A percentile compares a stretch with the other conserved stretches of the same genome.
phyloP scores from a whole-genome alignment of 805 yeast genomes.

The Torulaspora franciscae region DNA sequence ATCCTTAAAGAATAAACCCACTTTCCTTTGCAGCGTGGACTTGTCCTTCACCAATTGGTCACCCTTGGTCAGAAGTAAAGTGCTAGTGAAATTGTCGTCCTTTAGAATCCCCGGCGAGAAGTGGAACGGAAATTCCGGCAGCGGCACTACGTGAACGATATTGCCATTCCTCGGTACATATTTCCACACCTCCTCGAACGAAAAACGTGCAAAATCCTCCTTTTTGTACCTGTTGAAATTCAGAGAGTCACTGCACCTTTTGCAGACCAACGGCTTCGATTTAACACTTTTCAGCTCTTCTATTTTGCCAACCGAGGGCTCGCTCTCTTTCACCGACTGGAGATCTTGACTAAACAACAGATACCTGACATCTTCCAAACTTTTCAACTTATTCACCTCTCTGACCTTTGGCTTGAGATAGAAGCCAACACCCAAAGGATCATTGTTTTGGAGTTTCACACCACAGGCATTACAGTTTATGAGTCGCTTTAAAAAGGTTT shows the following conservation, averaged over 20 bases:
- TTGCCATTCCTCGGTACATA: slow-evolving; percentile 42
- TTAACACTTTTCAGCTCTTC: slow-evolving; percentile 12
- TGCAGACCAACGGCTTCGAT: slow-evolving; percentile 39
- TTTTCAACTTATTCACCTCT: slow-evolving; percentile 5
- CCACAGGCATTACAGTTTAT: slow-evolving; percentile 55
- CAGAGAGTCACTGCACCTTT: slow-evolving; percentile 52
- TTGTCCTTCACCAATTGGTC: slow-evolving; percentile 32
- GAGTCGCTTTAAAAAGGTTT: slow-evolving; percentile 2
- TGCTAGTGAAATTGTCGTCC: slow-evolving; percentile 10
- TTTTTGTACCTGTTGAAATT: slow-evolving; percentile 40
- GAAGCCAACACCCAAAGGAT: slow-evolving; percentile 42
- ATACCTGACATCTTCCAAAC: slow-evolving; percentile 27
- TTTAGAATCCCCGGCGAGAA: slow-evolving; percentile 33
- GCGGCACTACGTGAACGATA: slow-evolving; percentile 58
- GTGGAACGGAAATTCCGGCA: slow-evolving; percentile 68
- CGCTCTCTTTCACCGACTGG: slow-evolving; percentile 22
- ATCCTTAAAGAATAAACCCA: slow-evolving; percentile 32
- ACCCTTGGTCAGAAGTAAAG: slow-evolving; percentile 29
- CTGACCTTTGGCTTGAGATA: slow-evolving; percentile 32
- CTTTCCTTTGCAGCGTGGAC: slow-evolving; percentile 23
- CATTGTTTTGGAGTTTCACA: slow-evolving; percentile 42
- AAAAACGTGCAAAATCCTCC: slow-evolving; percentile 33
- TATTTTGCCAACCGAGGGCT: slow-evolving; percentile 1
- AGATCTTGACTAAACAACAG: slow-evolving; percentile 31
- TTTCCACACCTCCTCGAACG: slow-evolving; percentile 33